Evolutionary conservation across 306 rosid species (phyloP).

Genomic region (Gastrolobium bilobum): DNA sequence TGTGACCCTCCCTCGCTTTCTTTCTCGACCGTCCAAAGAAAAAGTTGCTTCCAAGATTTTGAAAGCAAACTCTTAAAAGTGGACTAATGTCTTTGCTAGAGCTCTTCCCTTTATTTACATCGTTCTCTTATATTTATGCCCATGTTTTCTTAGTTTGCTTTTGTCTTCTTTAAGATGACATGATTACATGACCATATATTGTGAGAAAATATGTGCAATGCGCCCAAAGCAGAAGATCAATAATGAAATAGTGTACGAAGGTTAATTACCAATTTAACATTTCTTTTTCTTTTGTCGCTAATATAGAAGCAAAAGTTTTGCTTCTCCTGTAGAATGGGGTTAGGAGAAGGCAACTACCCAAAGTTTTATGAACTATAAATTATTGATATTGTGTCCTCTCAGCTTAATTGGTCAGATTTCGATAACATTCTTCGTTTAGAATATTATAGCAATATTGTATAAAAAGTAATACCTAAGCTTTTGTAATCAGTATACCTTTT

Average conservation of each 20-base stretch:
- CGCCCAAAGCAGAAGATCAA: background rate
- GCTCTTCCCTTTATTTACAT: background rate
- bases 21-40: conserved; percentile 84
- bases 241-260: no score
- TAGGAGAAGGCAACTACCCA: background rate
- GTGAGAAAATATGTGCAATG: conserved; percentile 32
- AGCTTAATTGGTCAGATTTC: background rate
- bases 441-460: background rate
- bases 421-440: background rate
- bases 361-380: background rate
- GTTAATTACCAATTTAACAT: background rate
- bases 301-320: conserved; percentile 22
- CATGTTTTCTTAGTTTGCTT: background rate
- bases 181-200: background rate
- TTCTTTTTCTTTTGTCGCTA: background rate
- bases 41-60: conserved; percentile 52
- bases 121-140: background rate
- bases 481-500: background rate
- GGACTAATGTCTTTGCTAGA: conserved; percentile 56
- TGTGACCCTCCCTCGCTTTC: conserved; percentile 43
- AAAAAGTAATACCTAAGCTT: conserved; percentile 1
- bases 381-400: background rate
- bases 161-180: background rate
- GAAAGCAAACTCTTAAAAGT: conserved; percentile 59
- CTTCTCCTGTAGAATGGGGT: conserved; percentile 32